A percentile compares a stretch with the other conserved stretches of the same genome.
phyloP scores from a whole-genome alignment of 805 yeast genomes.

The Saccharomyces cerevisiae region DNA sequence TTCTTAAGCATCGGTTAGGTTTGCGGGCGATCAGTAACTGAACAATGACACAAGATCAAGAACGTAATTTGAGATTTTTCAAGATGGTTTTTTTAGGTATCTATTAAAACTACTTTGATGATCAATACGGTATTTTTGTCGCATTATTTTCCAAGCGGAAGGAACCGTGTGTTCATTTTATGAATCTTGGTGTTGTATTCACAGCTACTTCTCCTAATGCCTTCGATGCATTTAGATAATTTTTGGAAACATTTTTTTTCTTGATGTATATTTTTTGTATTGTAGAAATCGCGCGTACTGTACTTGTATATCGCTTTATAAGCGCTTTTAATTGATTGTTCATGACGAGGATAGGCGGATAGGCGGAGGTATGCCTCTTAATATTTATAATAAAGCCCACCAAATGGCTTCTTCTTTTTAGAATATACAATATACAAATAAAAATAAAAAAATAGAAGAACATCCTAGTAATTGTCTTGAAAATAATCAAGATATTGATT shows the following conservation, averaged over 20 bases:
- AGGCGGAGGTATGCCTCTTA: background rate
- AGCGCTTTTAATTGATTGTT: background rate
- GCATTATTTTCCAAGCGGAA: background rate
- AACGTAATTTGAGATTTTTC: background rate
- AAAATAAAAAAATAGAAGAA: background rate
- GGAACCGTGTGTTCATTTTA: background rate
- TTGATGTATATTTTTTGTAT: background rate
- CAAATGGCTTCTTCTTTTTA: background rate
- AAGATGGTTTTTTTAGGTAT: background rate
- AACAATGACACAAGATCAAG: background rate
- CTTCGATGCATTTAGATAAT: background rate
- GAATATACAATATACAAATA: background rate
- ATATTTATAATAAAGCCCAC: background rate
- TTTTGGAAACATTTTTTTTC: background rate
- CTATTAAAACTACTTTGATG: background rate
- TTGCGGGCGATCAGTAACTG: background rate
- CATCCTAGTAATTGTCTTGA: background rate
- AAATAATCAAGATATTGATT: background rate
- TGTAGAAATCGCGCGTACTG: background rate
- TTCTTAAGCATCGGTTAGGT: background rate
- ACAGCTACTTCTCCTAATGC: background rate
- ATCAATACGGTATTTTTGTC: background rate
- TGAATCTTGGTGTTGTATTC: background rate
- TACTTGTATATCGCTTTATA: background rate
- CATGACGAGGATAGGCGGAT: no score